Evolutionary conservation across 1,284 basidiomycete species (phyloP).

Genomic region (Ustilago trichophora): DNA sequence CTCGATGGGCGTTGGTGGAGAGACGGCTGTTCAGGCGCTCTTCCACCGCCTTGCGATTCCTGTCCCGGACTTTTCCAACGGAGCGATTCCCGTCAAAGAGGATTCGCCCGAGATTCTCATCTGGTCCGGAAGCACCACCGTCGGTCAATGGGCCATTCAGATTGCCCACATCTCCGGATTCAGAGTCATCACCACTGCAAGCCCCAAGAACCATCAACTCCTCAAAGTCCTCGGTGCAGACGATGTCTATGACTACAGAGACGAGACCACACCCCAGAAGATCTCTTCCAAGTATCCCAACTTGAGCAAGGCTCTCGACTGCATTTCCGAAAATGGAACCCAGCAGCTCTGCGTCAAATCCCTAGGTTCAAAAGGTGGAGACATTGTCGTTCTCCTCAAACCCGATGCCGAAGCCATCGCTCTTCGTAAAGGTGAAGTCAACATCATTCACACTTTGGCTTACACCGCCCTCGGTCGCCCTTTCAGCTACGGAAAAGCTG

Average conservation of each 20-base stretch:
- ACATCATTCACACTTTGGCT: conserved; percentile 54
- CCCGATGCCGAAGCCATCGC: conserved; percentile 52
- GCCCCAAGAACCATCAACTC: conserved; percentile 62
- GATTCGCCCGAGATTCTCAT: conserved; percentile 65
- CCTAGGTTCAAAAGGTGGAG: conserved; percentile 47
- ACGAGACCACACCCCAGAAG: conserved; percentile 56
- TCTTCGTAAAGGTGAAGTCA: conserved; percentile 50
- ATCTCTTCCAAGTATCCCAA: conserved; percentile 58
- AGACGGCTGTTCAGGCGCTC: conserved; percentile 57
- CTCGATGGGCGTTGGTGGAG: conserved; percentile 56
- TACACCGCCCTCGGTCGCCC: conserved; percentile 54
- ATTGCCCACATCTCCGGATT: conserved; percentile 68
- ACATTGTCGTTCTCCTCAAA: conserved; percentile 55
- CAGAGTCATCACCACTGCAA: conserved; percentile 69
- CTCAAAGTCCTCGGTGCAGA: conserved; percentile 58
- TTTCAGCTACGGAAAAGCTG: conserved; percentile 51
- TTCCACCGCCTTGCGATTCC: conserved; percentile 41
- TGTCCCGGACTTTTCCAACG: conserved; percentile 32
- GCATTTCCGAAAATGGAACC: conserved; percentile 60
- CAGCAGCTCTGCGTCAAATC: conserved; percentile 48
- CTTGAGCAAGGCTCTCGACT: conserved; percentile 58
- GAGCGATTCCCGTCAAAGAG: conserved; percentile 32
- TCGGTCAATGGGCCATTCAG: conserved; percentile 69
- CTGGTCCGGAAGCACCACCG: conserved; percentile 72
- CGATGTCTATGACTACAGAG: conserved; percentile 70